Evolutionary conservation across 371 early-diverging fungal genomes (phyloP), one percentile per base, ranked within the genome.

Genomic region (Syncephalis fuscata): DNA sequence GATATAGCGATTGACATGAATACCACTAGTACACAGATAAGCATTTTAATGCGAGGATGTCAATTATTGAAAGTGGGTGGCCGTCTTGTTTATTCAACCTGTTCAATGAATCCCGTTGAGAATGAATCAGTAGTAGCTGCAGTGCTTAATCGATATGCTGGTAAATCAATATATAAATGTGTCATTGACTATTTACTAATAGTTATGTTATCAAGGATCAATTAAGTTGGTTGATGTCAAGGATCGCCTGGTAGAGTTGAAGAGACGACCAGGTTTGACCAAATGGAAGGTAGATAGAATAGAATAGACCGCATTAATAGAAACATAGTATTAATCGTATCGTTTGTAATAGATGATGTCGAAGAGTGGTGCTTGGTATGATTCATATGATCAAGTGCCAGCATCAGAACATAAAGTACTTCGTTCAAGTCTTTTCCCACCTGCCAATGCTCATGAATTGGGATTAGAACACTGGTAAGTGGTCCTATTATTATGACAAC

Each of bases 31-130:
- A 60, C 88, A 10, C 99, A 98, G 66, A 63, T 82, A 32, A 76
- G 74, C 57, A 93, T 99, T 54, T 74, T 96, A 50, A 68, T 76
- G 58, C 80, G 97, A 52, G 95, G 86, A 2, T 74, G 78, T 52
- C 80, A 94, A 50, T 68, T 98, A 52, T 66, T 87, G 44, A 88
- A 90, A 64, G 69, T 86, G 19, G 93, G 88, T 39, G 99, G 99
- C 0, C 74, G 90, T 36, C 70, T 99, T 45, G 99, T 99, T 0
- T 99, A 99, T 65, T 96, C 97, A 14, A 99, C 99, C 1, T 99
- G 99, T 66, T 88, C 97, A 2, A 78, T 99, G 61, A 99, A 99
- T 64, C 99, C 99, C 16, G 65, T 92, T 45, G 94, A 93, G 63
- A 92, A 92, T 57, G 93, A 96, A 67, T 90, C 92, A n/a, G 91